Conservation (phyloP, 2,329 filamentous ascomycete genomes). For the Paraphoma chrysanthemicola region DNA sequence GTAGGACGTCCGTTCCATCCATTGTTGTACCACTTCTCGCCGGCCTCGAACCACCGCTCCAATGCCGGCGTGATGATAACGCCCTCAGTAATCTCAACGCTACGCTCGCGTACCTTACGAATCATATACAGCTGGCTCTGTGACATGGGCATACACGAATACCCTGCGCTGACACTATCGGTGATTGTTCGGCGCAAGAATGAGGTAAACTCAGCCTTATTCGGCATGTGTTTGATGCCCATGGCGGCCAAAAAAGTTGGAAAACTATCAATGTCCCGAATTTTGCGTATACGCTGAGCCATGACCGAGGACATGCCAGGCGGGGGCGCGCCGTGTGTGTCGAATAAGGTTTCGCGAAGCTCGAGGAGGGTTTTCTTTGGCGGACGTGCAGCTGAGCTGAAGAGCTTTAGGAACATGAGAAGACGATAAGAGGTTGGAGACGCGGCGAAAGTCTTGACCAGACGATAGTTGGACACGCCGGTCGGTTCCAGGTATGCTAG, state of each 20-base stretch:
- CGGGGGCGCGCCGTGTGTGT: constrained; percentile 56
- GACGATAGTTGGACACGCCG: constrained; percentile 53
- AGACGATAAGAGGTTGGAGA: constrained; percentile 58
- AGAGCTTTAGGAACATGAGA: constrained; percentile 62
- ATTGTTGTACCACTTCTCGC: constrained; percentile 21
- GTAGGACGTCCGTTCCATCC: constrained; percentile 17
- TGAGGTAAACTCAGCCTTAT: constrained; percentile 24
- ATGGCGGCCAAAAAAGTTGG: constrained; percentile 53
- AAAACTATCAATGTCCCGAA: constrained; percentile 54
- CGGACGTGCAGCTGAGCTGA: constrained; percentile 54
- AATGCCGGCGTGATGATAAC: constrained; percentile 14
- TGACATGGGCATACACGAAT: constrained; percentile 29
- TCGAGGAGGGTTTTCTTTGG: constrained; percentile 44
- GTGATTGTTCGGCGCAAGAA: constrained; percentile 32
- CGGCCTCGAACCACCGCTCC: constrained; percentile 18
- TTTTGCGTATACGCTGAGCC: constrained; percentile 52
- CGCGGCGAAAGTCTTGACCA: constrained; percentile 56
- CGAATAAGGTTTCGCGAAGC: constrained; percentile 56
- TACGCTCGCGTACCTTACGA: constrained; percentile 22
- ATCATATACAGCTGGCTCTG: constrained; percentile 35
- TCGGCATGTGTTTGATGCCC: constrained; percentile 44
- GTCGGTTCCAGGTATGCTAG: constrained; percentile 56
- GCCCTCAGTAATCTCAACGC: constrained; percentile 21
- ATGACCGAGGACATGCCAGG: constrained; percentile 49
- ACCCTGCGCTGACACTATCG: constrained; percentile 30